Conservation (phyloP, 257 asterid species). For the Lycium ferocissimum region DNA sequence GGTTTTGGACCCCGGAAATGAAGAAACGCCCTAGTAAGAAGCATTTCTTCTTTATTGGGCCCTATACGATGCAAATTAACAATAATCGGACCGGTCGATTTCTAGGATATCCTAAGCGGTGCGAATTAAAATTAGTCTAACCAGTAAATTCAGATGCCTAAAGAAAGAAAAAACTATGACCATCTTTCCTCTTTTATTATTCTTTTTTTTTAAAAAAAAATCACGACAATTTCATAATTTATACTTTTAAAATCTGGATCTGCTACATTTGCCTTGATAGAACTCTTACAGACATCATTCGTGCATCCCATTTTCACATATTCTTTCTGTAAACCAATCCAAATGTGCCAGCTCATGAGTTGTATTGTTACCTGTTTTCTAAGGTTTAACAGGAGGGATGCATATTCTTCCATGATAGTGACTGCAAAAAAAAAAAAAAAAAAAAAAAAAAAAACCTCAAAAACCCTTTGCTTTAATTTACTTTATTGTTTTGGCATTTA, state of each 20-base stretch:
- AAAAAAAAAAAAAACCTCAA: conserved; percentile 16
- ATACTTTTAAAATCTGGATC: not conserved
- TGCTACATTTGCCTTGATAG: not conserved
- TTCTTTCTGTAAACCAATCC: conserved; percentile 48
- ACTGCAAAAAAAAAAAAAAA: conserved; percentile 32
- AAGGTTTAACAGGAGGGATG: conserved; percentile 41
- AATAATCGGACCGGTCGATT: not conserved
- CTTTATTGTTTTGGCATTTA: conserved; percentile 28
- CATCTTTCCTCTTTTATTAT: not conserved
- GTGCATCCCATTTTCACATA: conserved; percentile 62
- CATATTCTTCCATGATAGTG: conserved; percentile 58
- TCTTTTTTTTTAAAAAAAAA: not conserved
- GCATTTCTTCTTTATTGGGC: not conserved
- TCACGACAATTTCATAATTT: not conserved
- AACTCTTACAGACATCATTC: conserved; percentile 39
- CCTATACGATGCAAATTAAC: not conserved
- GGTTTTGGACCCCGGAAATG: not conserved
- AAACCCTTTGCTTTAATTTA: conserved; percentile 44
- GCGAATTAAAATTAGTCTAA: not conserved
- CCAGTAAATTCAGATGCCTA: not conserved
- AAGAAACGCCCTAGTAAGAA: not conserved
- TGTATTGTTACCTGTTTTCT: conserved; percentile 47
- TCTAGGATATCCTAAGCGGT: not conserved
- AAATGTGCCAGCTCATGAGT: conserved; percentile 44
- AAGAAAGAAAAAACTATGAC: not conserved